These are phyloP conservation scores for Clonostachys rhizophaga DNA, from an alignment of 2,329 filamentous ascomycete species.

Conservation along the genomic window DNA sequence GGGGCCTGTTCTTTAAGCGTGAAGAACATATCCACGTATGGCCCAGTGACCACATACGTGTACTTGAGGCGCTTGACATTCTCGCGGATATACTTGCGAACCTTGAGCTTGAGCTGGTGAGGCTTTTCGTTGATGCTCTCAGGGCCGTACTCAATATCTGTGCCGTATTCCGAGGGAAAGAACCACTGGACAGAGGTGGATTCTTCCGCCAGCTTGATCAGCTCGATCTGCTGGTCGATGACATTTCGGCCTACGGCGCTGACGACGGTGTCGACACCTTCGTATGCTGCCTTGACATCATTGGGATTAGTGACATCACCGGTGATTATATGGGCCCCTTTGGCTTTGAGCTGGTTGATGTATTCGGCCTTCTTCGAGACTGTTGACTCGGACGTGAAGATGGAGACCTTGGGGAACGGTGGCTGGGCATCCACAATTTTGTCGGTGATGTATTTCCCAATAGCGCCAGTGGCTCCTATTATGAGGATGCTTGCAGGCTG, in stretches of 20 bases:
- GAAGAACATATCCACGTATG: not conserved
- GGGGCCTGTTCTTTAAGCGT: not conserved
- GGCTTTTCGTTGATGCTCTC: conserved; percentile 56
- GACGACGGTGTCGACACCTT: conserved; percentile 59
- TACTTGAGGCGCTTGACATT: not conserved
- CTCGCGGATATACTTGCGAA: conserved; percentile 30
- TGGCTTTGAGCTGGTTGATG: conserved; percentile 11
- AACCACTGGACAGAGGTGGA: conserved; percentile 54
- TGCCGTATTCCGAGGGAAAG: conserved; percentile 65
- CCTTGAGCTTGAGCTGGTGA: conserved; percentile 65
- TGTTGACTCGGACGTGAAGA: not conserved
- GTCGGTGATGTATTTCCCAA: not conserved
- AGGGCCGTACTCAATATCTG: conserved; percentile 57
- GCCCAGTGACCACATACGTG: not conserved
- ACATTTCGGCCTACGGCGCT: conserved; percentile 61
- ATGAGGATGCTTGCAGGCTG: conserved; percentile 1
- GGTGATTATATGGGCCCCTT: conserved; percentile 13
- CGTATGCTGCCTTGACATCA: conserved; percentile 53
- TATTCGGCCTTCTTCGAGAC: conserved; percentile 9
- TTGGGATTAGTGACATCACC: conserved; percentile 28
- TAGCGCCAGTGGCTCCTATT: not conserved
- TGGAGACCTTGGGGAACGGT: not conserved
- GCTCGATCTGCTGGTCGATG: conserved; percentile 53
- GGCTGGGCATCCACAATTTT: not conserved
- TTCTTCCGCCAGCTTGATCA: conserved; percentile 55